Evolutionary conservation across 192 early-diverging fungal genomes (phyloP), one percentile per base, ranked within the genome.

Genomic region (Coemansia sp.): DNA sequence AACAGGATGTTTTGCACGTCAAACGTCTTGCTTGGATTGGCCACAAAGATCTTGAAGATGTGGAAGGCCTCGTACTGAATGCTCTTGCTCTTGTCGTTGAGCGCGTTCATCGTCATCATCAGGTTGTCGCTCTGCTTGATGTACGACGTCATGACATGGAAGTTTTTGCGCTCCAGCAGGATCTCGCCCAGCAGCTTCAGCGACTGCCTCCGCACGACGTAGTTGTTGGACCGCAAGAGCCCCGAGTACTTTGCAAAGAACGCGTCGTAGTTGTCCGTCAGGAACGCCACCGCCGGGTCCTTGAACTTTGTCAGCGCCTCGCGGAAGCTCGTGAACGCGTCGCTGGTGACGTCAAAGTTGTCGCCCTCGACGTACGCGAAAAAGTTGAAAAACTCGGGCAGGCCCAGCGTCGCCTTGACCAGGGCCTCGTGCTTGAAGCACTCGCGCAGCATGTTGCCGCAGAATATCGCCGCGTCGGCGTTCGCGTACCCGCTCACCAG

Each of bases 31-130:
- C 92, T 93, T 25, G 97, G 97, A 65, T 98, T 99, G 51, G 97
- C 97, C 2, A 98, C 96, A 86, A 99, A 99, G 39, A 98, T 93
- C 88, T 99, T 99, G 86, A 98, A 99, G 31, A 98, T 96, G 84
- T 99, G 98, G 87, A 99, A 99, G 0, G 98, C 98, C 80, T 99
- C 98, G 82, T 97, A 98, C 83, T 98, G 98, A 67, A 99, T 99
- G 73, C 98, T 99, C 71, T 94, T 89, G 76, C 95, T 97, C 72
- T 87, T 92, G 79, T 98, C 95, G 59, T 94, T 87, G 54, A 99
- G 83, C 59, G 97, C 80, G 64, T 93, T 97, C 98, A 99, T 99
- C 89, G 98, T 95, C 68, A 97, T 87, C 82, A 98, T 97, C 59
- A 99, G 82, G 70, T 99, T 98, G 42, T 92, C 94, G 62, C 93